Conservation (phyloP, 2,329 filamentous ascomycete species). For the Myriangium duriaei region DNA sequence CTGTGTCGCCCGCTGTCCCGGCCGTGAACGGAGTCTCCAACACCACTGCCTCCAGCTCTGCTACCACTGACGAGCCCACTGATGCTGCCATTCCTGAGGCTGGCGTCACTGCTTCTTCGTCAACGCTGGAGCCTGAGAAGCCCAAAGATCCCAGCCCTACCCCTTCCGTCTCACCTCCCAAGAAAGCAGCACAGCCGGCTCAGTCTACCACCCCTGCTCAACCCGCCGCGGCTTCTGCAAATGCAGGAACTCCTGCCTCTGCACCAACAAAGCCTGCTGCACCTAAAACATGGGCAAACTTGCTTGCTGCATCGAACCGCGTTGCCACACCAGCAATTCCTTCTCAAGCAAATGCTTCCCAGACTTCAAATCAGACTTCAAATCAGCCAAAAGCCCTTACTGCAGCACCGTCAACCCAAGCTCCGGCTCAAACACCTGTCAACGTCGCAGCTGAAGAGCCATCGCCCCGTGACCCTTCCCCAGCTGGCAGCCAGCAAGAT, state of each 20-base stretch:
- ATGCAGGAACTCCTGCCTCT: conserved; percentile 25
- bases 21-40: conserved; percentile 26
- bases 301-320: conserved; percentile 41
- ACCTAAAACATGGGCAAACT: conserved; percentile 61
- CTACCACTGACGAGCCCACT: conserved; percentile 27
- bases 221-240: conserved; percentile 35
- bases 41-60: conserved; percentile 22
- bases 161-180: conserved; percentile 31
- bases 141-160: conserved; percentile 51
- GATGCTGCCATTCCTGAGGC: conserved; percentile 24
- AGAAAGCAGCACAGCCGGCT: conserved; percentile 38
- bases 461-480: conserved; percentile 23
- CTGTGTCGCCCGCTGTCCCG: conserved; percentile 17
- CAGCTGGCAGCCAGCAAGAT: conserved; percentile 37
- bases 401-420: conserved; percentile 18
- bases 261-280: conserved; percentile 43
- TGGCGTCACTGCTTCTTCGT: conserved; percentile 20
- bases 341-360: conserved; percentile 11
- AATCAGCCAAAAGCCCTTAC: conserved; percentile 22
- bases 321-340: conserved; percentile 31
- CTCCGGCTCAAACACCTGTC: conserved; percentile 17
- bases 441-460: conserved; percentile 22
- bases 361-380: conserved; percentile 15
- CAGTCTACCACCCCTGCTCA: conserved; percentile 37
- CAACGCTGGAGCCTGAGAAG: conserved; percentile 33